phyloP scores from a whole-genome alignment of 306 rosid species.

The Cotoneaster glaucophyllus region DNA sequence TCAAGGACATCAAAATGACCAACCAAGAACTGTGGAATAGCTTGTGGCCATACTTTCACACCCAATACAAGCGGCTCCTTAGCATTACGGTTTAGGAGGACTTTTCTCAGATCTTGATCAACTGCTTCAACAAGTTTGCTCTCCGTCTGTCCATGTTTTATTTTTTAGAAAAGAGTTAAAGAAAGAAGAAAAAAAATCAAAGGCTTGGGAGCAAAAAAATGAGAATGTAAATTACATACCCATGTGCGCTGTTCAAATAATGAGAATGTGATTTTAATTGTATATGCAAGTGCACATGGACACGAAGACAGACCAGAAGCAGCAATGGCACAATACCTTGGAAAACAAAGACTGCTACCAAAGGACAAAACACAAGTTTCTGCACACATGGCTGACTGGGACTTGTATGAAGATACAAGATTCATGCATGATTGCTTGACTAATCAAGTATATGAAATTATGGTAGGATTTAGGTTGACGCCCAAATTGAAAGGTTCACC shows the following conservation, averaged over 20 bases:
- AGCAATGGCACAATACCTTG: background rate
- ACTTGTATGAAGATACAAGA: background rate
- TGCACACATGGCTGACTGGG: background rate
- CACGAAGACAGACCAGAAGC: background rate
- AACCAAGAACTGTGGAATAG: conserved; percentile 89
- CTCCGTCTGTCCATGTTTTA: conserved; percentile 45
- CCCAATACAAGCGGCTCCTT: conserved; percentile 59
- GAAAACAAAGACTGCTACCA: background rate
- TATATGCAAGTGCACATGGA: background rate
- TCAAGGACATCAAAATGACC: conserved; percentile 88
- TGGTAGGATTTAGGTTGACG: too few species aligned
- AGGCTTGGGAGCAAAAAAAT: background rate
- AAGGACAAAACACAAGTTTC: background rate
- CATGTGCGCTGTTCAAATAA: background rate
- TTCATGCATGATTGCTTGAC: background rate
- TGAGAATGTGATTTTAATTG: background rate
- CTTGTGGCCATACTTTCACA: conserved; percentile 87
- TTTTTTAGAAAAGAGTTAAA: background rate
- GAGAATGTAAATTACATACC: background rate
- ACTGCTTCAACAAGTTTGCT: conserved; percentile 74
- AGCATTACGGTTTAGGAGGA: conserved; percentile 64
- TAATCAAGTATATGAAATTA: too few species aligned
- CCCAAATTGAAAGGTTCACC: background rate
- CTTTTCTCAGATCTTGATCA: conserved; percentile 79
- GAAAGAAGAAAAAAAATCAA: background rate